phyloP scores from a whole-genome alignment of 1,284 basidiomycete genomes.

The Somion occarium region DNA sequence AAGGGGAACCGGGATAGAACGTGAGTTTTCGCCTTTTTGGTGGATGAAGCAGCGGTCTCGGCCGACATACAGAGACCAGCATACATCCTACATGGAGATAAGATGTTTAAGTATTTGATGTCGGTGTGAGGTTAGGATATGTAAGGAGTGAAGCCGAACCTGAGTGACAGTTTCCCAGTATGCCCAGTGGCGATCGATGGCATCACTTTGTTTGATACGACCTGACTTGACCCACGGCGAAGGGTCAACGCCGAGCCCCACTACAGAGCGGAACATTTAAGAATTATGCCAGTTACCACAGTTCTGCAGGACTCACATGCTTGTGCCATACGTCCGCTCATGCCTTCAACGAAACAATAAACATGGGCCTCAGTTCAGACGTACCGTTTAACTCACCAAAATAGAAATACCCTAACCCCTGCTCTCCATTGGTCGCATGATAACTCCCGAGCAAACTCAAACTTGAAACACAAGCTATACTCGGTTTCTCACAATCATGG shows the following conservation, averaged over 20 bases:
- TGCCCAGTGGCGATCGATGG: slow-evolving; percentile 52
- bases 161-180: slow-evolving; percentile 51
- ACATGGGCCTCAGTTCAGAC: background rate
- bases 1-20: slow-evolving; percentile 36
- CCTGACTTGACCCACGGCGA: slow-evolving; percentile 49
- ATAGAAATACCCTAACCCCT: slow-evolving; percentile 53
- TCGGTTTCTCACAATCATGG: slow-evolving; percentile 52
- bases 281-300: background rate
- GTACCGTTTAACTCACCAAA: slow-evolving; percentile 36
- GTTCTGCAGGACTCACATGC: slow-evolving; percentile 25
- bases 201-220: slow-evolving; percentile 43
- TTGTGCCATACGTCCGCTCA: slow-evolving; percentile 46
- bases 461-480: slow-evolving; percentile 53
- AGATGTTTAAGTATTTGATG: background rate
- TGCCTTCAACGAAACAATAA: slow-evolving; percentile 31
- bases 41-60: slow-evolving; percentile 46
- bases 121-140: background rate
- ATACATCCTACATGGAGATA: slow-evolving; percentile 42
- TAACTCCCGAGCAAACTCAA: slow-evolving; percentile 54
- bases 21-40: slow-evolving; percentile 29
- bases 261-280: slow-evolving; percentile 25
- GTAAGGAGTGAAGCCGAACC: slow-evolving; percentile 22
- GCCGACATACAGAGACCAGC: slow-evolving; percentile 56
- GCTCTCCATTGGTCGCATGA: slow-evolving; percentile 51
- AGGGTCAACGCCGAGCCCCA: slow-evolving; percentile 55